These are phyloP conservation scores for Zygoascus meyerae DNA, from an alignment of 1,139 yeast species.

Conservation along the genomic window DNA sequence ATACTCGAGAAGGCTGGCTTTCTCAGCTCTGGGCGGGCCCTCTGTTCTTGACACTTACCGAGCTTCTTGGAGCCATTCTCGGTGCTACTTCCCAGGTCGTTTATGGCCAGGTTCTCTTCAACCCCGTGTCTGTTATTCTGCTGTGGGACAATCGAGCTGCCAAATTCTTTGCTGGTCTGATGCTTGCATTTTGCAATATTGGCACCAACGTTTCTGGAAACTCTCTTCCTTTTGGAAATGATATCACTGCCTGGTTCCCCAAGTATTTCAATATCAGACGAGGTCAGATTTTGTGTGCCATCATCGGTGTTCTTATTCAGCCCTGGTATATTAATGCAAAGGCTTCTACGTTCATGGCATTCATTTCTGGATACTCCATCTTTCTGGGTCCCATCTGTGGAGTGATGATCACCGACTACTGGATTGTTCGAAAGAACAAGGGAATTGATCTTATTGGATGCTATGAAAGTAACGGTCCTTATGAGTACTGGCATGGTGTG, in stretches of 20 bases:
- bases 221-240: constrained; percentile 50
- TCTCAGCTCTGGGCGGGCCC: constrained; percentile 27
- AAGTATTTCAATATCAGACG: constrained; percentile 46
- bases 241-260: constrained; percentile 44
- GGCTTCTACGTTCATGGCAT: constrained; percentile 41
- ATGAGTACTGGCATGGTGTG: constrained; percentile 14
- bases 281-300: constrained; percentile 44
- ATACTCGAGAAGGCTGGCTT: constrained; percentile 31
- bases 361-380: constrained; percentile 42
- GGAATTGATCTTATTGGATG: constrained; percentile 11
- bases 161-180: constrained; percentile 41
- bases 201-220: constrained; percentile 45
- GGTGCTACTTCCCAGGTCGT: constrained; percentile 36
- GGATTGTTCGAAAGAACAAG: constrained; percentile 31
- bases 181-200: constrained; percentile 43
- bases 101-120: constrained; percentile 35
- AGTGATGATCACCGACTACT: constrained; percentile 41
- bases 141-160: constrained; percentile 32
- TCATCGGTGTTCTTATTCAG: constrained; percentile 41
- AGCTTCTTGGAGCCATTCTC: constrained; percentile 32
- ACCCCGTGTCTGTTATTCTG: constrained; percentile 34
- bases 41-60: constrained; percentile 31
- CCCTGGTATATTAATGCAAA: constrained; percentile 47
- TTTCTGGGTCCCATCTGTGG: constrained; percentile 44
- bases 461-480: constrained; percentile 13